Percentiles rank a stretch among this genome's conserved stretches.
phyloP scores from a whole-genome alignment of 768 basidiomycete species.

The Phlegmacium glaucopus region DNA sequence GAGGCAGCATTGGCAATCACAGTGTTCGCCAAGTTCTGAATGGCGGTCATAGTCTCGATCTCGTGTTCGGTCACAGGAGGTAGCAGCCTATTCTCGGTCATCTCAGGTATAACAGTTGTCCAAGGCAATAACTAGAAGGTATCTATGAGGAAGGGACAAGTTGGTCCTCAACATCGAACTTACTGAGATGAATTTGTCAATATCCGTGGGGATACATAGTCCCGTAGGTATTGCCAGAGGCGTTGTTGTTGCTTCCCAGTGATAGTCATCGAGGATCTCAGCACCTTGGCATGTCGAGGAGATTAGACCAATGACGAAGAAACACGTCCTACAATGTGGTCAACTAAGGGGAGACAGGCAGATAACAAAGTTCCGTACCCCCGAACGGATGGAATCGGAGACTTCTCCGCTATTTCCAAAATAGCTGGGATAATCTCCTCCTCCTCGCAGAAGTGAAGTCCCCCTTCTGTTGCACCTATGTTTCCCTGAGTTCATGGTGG shows the following conservation, averaged over 20 bases:
- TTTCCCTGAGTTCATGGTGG: constrained; percentile 62
- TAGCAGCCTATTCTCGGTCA: constrained; percentile 46
- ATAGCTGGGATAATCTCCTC: constrained; percentile 91
- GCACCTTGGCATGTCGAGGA: constrained; percentile 90
- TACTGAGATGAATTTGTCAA: constrained; percentile 79
- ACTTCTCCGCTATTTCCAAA: constrained; percentile 87
- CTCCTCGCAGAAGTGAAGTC: constrained; percentile 93
- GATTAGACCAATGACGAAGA: constrained; percentile 91
- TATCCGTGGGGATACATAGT: constrained; percentile 83
- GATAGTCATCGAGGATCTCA: constrained; percentile 88
- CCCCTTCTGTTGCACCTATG: constrained; percentile 86
- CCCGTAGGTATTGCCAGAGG: constrained; percentile 87
- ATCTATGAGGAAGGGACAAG: too few relatives aligned
- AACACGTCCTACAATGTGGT: constrained; percentile 73
- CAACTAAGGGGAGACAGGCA: background rate
- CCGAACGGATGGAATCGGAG: constrained; percentile 84
- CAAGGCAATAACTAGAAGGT: constrained; percentile 66
- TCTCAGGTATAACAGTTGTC: constrained; percentile 38
- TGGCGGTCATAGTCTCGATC: constrained; percentile 80
- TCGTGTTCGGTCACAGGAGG: constrained; percentile 70
- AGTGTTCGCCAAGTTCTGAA: constrained; percentile 92
- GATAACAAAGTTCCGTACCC: constrained; percentile 58
- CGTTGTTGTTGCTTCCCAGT: constrained; percentile 89
- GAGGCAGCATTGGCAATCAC: constrained; percentile 96
- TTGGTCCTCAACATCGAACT: constrained; percentile 18